phyloP scores from a whole-genome alignment of 208 protist species.

The Trypanosoma theileri region DNA sequence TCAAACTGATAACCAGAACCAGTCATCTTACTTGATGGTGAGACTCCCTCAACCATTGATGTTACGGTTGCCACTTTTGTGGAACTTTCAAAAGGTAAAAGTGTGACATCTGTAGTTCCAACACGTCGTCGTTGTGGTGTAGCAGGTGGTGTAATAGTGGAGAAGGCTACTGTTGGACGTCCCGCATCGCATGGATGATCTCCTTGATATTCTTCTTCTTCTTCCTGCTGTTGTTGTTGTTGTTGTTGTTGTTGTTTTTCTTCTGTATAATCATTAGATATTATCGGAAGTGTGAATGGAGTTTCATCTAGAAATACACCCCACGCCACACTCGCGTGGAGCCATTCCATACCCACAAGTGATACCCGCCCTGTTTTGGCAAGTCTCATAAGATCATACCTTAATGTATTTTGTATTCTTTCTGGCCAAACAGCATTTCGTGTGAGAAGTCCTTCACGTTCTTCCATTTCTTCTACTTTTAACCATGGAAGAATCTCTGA shows the following conservation, averaged over 20 bases:
- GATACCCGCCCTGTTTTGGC: conserved; percentile 32
- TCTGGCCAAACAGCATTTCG: conserved; percentile 12
- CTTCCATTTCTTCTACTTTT: conserved; percentile 3
- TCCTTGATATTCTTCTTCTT: neutral
- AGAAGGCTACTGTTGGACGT: neutral
- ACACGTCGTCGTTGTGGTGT: neutral
- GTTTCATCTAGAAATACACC: conserved; percentile 69
- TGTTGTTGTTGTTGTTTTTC: neutral
- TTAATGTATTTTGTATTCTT: conserved; percentile 10
- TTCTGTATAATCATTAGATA: neutral
- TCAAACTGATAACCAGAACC: conserved; percentile 25
- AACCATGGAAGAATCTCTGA: neutral
- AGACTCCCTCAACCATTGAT: neutral
- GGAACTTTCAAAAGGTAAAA: conserved; percentile 19
- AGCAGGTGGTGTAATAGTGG: conserved; percentile 1
- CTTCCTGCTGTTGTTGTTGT: neutral
- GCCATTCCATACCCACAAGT: conserved; percentile 48
- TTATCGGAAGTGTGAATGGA: conserved; percentile 5
- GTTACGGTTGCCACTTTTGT: neutral
- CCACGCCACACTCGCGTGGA: conserved; percentile 54
- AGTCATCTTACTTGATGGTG: conserved; percentile 1
- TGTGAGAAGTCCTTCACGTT: conserved; percentile 8
- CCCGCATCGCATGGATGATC: neutral
- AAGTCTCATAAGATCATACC: conserved; percentile 6
- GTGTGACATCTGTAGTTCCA: conserved; percentile 3